Evolutionary conservation across 2,329 filamentous ascomycete genomes (phyloP).

Genomic region (Ceratocystis alfenasii): DNA sequence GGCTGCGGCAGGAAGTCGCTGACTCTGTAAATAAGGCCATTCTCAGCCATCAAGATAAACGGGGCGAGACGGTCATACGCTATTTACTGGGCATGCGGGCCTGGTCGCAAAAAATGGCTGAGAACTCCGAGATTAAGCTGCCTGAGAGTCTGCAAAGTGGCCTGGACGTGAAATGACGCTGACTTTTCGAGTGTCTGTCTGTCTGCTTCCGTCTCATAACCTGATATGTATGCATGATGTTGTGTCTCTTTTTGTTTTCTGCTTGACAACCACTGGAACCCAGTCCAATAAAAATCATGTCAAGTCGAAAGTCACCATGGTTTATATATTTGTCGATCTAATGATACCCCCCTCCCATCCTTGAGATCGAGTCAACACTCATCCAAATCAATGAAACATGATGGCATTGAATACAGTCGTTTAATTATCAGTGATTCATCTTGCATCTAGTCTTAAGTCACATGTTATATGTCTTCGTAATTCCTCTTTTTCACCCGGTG

Average conservation of each 20-base stretch:
- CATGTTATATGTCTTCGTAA: too few relatives aligned
- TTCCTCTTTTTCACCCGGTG: too few relatives aligned
- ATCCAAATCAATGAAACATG: too few relatives aligned
- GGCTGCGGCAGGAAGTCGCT: constrained; percentile 71
- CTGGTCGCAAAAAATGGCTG: constrained; percentile 42
- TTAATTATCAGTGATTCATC: too few relatives aligned
- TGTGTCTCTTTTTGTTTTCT: neutral
- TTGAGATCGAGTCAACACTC: too few relatives aligned
- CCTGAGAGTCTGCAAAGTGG: constrained; percentile 32
- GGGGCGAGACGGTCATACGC: constrained; percentile 69
- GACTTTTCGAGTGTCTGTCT: neutral
- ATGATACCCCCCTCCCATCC: too few relatives aligned
- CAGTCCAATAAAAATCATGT: neutral
- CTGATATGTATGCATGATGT: neutral
- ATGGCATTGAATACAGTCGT: too few relatives aligned
- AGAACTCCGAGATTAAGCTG: constrained; percentile 22
- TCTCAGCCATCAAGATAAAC: constrained; percentile 56
- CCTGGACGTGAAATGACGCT: constrained; percentile 26
- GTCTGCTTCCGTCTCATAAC: neutral
- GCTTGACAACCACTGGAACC: neutral
- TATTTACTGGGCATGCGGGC: constrained; percentile 68
- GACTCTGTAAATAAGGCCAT: constrained; percentile 83
- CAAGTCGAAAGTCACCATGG: too few relatives aligned
- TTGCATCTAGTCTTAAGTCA: too few relatives aligned
- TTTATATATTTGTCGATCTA: too few relatives aligned